Evolutionary conservation across 371 early-diverging fungal species (phyloP).

Genomic region (Rhizopus delemar): DNA sequence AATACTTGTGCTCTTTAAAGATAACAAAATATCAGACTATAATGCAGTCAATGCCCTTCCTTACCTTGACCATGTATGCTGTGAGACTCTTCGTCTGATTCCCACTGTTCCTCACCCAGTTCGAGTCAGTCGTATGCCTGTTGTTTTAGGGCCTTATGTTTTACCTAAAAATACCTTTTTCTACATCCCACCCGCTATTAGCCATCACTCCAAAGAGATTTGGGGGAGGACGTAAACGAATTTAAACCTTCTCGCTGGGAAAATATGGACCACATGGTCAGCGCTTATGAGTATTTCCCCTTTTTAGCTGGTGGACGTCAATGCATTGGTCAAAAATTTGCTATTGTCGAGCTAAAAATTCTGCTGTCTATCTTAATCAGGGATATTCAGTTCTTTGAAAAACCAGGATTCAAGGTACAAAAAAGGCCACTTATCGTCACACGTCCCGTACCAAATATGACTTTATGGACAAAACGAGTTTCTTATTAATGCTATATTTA

Average conservation of each 20-base stretch:
- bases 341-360: conserved; percentile 36
- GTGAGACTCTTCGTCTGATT: conserved; percentile 48
- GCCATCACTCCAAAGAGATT: conserved; percentile 48
- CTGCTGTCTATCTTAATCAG: conserved; percentile 26
- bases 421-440: conserved; percentile 29
- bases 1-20: conserved; percentile 19
- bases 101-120: conserved; percentile 53
- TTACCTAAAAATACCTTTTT: conserved; percentile 59
- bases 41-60: conserved; percentile 42
- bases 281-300: conserved; percentile 58
- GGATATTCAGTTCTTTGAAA: conserved; percentile 30
- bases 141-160: conserved; percentile 36
- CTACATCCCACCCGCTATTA: conserved; percentile 42
- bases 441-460: conserved; percentile 32
- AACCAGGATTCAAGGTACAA: conserved; percentile 25
- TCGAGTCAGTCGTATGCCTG: conserved; percentile 49
- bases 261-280: conserved; percentile 21
- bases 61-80: conserved; percentile 46
- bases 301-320: conserved; percentile 57
- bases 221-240: conserved; percentile 67
- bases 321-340: conserved; percentile 41
- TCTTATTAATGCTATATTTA: background rate
- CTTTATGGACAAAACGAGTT: conserved; percentile 14
- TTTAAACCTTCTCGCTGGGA: conserved; percentile 69
- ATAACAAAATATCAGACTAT: conserved; percentile 27